Percentiles rank a stretch among this genome's conserved stretches.
Conservation (phyloP, 805 yeast genomes). For the Barnettozyma botsteinii region DNA sequence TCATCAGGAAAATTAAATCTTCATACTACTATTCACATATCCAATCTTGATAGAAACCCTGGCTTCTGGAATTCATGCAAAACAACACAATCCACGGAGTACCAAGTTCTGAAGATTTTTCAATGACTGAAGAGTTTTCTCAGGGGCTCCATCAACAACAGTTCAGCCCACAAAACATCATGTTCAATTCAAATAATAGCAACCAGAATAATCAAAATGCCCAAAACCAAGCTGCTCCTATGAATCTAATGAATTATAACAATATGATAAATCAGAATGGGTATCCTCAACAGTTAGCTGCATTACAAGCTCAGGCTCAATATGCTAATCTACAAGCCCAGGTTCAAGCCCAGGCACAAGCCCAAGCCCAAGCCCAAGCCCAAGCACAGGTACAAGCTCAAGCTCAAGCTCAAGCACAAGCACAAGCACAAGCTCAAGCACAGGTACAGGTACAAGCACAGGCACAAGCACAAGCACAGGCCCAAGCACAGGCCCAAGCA, state of each 20-base stretch:
- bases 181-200: background rate
- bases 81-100: background rate
- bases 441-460: constrained; percentile 1
- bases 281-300: constrained; percentile 16
- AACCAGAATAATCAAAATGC: background rate
- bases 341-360: constrained; percentile 8
- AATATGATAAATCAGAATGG: constrained; percentile 4
- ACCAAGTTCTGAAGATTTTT: background rate
- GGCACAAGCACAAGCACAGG: constrained; percentile 8
- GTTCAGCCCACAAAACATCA: background rate
- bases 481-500: constrained; percentile 12
- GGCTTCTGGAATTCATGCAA: too few relatives aligned
- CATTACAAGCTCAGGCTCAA: constrained; percentile 15
- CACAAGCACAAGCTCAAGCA: constrained; percentile 1
- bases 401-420: background rate
- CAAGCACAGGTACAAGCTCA: constrained; percentile 14
- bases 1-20: too few relatives aligned
- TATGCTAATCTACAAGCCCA: constrained; percentile 15
- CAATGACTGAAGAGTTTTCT: constrained; percentile 1
- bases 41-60: too few relatives aligned
- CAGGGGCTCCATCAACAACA: constrained; percentile 1
- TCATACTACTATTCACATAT: too few relatives aligned
- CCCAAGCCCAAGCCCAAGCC: constrained; percentile 7
- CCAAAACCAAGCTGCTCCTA: background rate
- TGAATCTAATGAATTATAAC: constrained; percentile 7